These are phyloP conservation scores for Penstemon davidsonii DNA, from an alignment of 257 asterid genomes.

Conservation along the genomic window DNA sequence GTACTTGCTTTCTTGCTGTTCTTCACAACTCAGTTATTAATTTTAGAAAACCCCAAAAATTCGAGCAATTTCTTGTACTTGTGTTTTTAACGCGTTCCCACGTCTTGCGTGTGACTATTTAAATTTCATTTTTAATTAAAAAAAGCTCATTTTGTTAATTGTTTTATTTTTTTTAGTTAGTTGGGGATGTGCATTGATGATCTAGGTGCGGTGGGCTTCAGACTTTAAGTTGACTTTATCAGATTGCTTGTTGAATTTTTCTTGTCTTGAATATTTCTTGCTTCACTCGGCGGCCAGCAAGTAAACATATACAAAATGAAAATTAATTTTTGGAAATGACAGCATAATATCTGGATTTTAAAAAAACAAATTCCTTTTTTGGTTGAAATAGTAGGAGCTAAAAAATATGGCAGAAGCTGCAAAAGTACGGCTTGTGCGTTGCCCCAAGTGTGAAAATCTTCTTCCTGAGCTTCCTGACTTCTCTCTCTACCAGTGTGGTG, in stretches of 20 bases:
- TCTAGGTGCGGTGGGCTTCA: slow-evolving; percentile 28
- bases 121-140: background rate
- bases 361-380: slow-evolving; percentile 23
- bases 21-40: background rate
- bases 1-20: slow-evolving; percentile 18
- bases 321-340: no score
- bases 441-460: slow-evolving; percentile 93
- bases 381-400: slow-evolving; percentile 30
- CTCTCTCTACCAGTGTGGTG: slow-evolving; percentile 92
- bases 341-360: slow-evolving; percentile 2
- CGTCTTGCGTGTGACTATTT: background rate
- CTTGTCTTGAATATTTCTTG: slow-evolving; percentile 32
- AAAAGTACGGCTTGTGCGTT: slow-evolving; percentile 73
- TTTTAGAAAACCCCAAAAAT: background rate
- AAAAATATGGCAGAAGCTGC: slow-evolving; percentile 59
- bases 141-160: background rate
- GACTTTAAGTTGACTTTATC: slow-evolving; percentile 30
- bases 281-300: slow-evolving; percentile 8
- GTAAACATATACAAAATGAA: slow-evolving; percentile 4
- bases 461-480: slow-evolving; percentile 75
- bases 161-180: slow-evolving; percentile 21
- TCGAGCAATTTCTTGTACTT: background rate
- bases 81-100: background rate
- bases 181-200: slow-evolving; percentile 35
- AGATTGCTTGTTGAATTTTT: slow-evolving; percentile 8